A percentile compares a stretch with the other conserved stretches of the same genome.
These are phyloP conservation scores for Neonectria punicea DNA, from an alignment of 2,329 filamentous ascomycete genomes.

Conservation along the genomic window DNA sequence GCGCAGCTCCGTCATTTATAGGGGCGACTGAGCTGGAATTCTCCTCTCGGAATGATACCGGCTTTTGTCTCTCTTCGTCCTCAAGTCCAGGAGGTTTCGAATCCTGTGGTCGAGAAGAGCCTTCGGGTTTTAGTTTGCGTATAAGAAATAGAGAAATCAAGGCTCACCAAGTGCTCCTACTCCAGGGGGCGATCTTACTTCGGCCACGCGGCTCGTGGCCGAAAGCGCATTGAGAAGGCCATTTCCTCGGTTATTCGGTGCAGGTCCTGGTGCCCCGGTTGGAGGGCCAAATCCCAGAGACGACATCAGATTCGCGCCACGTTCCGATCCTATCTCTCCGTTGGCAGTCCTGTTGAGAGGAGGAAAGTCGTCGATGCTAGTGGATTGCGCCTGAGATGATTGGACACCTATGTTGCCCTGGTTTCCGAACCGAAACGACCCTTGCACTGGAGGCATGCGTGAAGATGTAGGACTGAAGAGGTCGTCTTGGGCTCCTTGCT, in stretches of 20 bases:
- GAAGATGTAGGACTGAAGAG: slow-evolving; percentile 56
- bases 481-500: slow-evolving; percentile 62
- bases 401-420: slow-evolving; percentile 54
- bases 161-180: slow-evolving; percentile 50
- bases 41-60: slow-evolving; percentile 57
- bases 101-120: slow-evolving; percentile 56
- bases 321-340: slow-evolving; percentile 68
- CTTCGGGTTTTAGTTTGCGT: slow-evolving; percentile 41
- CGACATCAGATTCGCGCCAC: slow-evolving; percentile 62
- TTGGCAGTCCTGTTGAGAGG: slow-evolving; percentile 67
- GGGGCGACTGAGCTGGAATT: slow-evolving; percentile 46
- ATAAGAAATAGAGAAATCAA: not conserved
- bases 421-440: slow-evolving; percentile 64
- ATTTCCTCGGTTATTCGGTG: slow-evolving; percentile 63
- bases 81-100: slow-evolving; percentile 52
- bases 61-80: slow-evolving; percentile 59
- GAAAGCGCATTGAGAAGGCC: slow-evolving; percentile 73
- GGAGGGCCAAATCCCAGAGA: slow-evolving; percentile 65
- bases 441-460: slow-evolving; percentile 52
- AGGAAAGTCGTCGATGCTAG: slow-evolving; percentile 69
- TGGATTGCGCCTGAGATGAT: slow-evolving; percentile 59
- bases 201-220: slow-evolving; percentile 63
- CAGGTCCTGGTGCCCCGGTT: slow-evolving; percentile 47
- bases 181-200: slow-evolving; percentile 61
- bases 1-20: slow-evolving; percentile 47